Conservation (phyloP, 139 green algal species). For the Tetradesmus lagerheimii region DNA sequence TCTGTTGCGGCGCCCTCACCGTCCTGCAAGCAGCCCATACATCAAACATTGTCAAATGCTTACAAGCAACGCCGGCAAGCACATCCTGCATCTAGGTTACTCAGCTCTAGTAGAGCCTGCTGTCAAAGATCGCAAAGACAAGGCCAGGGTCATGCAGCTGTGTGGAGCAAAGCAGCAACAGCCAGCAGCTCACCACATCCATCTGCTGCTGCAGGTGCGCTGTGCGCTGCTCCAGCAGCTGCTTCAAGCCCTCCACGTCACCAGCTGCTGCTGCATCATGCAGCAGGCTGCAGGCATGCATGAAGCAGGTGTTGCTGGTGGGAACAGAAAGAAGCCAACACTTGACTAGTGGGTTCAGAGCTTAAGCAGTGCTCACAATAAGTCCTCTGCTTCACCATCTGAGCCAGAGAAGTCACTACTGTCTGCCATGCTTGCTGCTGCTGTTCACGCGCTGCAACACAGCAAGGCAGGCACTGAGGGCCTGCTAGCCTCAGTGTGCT, state of each 20-base stretch:
- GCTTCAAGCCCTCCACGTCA: conserved; percentile 55
- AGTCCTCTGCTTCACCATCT: not conserved
- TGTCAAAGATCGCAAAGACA: not conserved
- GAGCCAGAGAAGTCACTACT: conserved; percentile 17
- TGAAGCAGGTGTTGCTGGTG: not conserved
- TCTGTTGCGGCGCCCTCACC: not conserved
- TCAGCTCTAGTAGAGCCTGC: not conserved
- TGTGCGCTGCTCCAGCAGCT: conserved; percentile 56
- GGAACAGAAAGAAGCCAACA: not conserved
- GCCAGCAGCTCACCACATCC: not conserved
- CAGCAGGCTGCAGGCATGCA: conserved; percentile 61
- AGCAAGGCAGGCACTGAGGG: not conserved
- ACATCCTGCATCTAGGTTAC: not conserved
- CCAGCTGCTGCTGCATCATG: conserved; percentile 79
- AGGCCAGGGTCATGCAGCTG: not conserved
- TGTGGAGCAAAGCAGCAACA: not conserved
- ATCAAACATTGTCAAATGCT: not conserved
- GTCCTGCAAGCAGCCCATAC: not conserved
- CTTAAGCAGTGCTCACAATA: conserved; percentile 3
- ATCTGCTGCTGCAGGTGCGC: conserved; percentile 22
- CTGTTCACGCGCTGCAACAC: not conserved
- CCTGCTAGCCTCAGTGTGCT: not conserved
- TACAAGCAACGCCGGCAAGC: not conserved
- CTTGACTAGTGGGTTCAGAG: not conserved
- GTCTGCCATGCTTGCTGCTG: conserved; percentile 15